These are phyloP conservation scores for Saposhnikovia divaricata DNA, from an alignment of 129 eudicot genomes.

Conservation along the genomic window DNA sequence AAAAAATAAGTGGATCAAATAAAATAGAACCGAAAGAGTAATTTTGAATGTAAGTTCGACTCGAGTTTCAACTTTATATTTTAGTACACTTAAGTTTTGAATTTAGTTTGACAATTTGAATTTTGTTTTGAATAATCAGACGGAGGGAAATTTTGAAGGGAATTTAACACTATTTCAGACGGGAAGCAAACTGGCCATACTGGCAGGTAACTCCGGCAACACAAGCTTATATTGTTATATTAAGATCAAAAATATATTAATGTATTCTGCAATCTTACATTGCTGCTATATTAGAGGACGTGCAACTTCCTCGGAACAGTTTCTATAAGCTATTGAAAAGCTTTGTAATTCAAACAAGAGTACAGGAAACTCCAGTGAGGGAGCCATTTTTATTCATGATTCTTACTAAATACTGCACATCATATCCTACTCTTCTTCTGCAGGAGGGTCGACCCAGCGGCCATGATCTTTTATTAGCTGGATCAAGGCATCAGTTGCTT, in stretches of 20 bases:
- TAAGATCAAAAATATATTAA: neutral
- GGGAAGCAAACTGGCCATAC: too few relatives aligned
- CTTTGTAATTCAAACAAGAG: neutral
- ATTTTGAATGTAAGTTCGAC: too few relatives aligned
- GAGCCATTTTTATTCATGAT: neutral
- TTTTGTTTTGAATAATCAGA: too few relatives aligned
- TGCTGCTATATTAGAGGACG: neutral
- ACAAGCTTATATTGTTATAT: too few relatives aligned
- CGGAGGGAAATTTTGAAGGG: too few relatives aligned
- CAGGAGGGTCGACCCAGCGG: constrained; percentile 96
- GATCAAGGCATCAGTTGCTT: constrained; percentile 85
- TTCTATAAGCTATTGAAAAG: constrained; percentile 1
- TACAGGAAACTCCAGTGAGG: neutral
- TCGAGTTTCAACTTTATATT: too few relatives aligned
- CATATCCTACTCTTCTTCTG: constrained; percentile 57
- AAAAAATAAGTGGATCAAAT: too few relatives aligned
- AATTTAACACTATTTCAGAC: too few relatives aligned
- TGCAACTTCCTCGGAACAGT: neutral
- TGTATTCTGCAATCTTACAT: neutral
- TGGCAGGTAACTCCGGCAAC: too few relatives aligned
- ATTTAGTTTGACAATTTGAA: too few relatives aligned
- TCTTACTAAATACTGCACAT: neutral
- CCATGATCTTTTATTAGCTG: constrained; percentile 85
- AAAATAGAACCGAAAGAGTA: too few relatives aligned
- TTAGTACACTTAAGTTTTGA: too few relatives aligned